Evolutionary conservation across 208 protist genomes (phyloP).

Genomic region (Trypanosoma rangeli): DNA sequence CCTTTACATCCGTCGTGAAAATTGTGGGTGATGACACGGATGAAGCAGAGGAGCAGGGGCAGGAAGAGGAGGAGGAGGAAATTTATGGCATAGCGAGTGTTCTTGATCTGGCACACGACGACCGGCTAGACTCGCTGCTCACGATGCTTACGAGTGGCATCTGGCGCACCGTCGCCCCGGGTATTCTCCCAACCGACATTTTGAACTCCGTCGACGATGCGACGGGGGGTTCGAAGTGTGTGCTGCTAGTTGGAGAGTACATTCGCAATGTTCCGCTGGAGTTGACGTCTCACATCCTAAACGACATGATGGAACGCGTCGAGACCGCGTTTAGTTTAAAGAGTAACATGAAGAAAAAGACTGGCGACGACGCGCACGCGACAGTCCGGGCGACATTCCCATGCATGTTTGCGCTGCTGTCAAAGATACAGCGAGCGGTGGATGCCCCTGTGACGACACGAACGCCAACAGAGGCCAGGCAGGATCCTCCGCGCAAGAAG

Average conservation of each 20-base stretch:
- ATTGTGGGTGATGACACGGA: slow-evolving; percentile 53
- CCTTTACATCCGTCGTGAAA: slow-evolving; percentile 77
- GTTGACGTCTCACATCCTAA: slow-evolving; percentile 74
- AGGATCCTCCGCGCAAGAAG: slow-evolving; percentile 13
- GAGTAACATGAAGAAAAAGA: neutral
- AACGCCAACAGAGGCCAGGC: slow-evolving; percentile 1
- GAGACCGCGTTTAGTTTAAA: slow-evolving; percentile 23
- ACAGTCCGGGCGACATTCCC: slow-evolving; percentile 45
- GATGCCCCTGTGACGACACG: slow-evolving; percentile 43
- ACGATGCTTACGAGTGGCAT: slow-evolving; percentile 48
- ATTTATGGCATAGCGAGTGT: slow-evolving; percentile 77
- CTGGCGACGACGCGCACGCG: neutral
- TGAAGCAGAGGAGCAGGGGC: slow-evolving; percentile 37
- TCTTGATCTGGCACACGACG: slow-evolving; percentile 59
- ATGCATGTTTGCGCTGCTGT: slow-evolving; percentile 81
- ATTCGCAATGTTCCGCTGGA: slow-evolving; percentile 84
- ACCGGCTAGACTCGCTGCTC: slow-evolving; percentile 40
- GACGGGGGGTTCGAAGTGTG: slow-evolving; percentile 47
- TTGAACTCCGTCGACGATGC: slow-evolving; percentile 36
- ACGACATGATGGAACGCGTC: slow-evolving; percentile 57
- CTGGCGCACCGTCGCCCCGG: slow-evolving; percentile 66
- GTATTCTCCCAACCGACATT: slow-evolving; percentile 70
- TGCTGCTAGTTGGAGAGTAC: slow-evolving; percentile 80
- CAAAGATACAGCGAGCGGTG: slow-evolving; percentile 84
- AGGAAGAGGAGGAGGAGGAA: slow-evolving; percentile 78